Conservation (phyloP, 2,329 filamentous ascomycete genomes). For the Monosporascus cannonballus region DNA sequence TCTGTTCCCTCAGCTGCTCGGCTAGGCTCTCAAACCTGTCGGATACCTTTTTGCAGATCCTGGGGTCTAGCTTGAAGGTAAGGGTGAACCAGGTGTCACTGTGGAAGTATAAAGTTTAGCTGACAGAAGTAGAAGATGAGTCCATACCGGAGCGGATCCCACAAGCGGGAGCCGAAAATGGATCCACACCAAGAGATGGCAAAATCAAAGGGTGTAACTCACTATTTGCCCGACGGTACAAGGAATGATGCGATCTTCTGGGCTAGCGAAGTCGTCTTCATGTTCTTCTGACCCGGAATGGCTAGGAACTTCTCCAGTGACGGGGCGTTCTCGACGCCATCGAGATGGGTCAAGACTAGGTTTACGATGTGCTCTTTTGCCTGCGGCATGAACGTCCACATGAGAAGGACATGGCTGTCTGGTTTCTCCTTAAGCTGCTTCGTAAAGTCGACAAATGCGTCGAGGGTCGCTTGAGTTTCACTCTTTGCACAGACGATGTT, state of each 20-base stretch:
- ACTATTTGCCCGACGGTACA: constrained; percentile 9
- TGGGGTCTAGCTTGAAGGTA: constrained; percentile 13
- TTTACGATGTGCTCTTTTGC: constrained; percentile 7
- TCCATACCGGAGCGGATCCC: no score
- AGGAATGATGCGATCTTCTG: constrained; percentile 7
- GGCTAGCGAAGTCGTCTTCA: constrained; percentile 6
- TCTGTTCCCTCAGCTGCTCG: constrained; percentile 5
- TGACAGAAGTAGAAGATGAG: no score
- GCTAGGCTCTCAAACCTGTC: constrained; percentile 5
- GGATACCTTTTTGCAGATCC: constrained; percentile 8
- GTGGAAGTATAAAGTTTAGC: constrained; percentile 1
- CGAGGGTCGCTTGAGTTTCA: not conserved
- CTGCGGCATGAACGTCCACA: constrained; percentile 4
- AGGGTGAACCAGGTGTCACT: constrained; percentile 12
- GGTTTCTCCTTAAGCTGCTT: constrained; percentile 4
- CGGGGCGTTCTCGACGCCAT: constrained; percentile 8
- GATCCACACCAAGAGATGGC: not conserved
- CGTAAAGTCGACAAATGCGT: constrained; percentile 10
- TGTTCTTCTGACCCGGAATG: constrained; percentile 8
- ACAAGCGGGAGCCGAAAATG: not conserved
- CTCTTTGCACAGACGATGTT: not conserved
- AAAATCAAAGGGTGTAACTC: not conserved
- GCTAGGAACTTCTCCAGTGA: constrained; percentile 8
- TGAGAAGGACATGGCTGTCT: constrained; percentile 6
- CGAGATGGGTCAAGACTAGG: constrained; percentile 7